Evolutionary conservation across 106 monocot species (phyloP).

Genomic region (Posidonia australis): DNA sequence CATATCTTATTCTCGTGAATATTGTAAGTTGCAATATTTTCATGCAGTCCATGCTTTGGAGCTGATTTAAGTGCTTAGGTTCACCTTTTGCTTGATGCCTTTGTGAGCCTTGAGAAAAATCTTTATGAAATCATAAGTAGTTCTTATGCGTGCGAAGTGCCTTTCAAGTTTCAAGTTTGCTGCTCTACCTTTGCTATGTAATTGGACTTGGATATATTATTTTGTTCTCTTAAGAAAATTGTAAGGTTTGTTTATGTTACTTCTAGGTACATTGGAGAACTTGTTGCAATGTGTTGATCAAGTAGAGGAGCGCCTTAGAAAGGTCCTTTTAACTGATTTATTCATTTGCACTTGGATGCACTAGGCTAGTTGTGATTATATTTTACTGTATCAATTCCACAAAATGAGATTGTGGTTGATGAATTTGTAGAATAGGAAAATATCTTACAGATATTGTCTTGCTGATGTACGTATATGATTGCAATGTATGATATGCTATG

Average conservation of each 20-base stretch:
- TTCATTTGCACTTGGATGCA: background rate
- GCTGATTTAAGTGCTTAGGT: too few relatives aligned
- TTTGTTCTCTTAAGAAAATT: background rate
- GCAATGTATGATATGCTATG: background rate
- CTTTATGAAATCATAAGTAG: too few relatives aligned
- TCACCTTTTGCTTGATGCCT: too few relatives aligned
- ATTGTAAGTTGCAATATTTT: too few relatives aligned
- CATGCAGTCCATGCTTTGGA: too few relatives aligned
- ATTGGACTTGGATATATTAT: too few relatives aligned
- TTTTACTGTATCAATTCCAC: background rate
- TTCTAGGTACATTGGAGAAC: constrained; percentile 79
- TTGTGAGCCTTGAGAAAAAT: too few relatives aligned
- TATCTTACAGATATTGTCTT: background rate
- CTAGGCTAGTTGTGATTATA: background rate
- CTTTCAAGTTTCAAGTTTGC: too few relatives aligned
- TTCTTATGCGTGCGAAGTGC: too few relatives aligned
- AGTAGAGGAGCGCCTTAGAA: constrained; percentile 57
- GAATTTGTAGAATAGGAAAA: background rate
- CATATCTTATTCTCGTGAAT: too few relatives aligned
- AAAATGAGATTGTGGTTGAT: background rate
- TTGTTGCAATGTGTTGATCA: constrained; percentile 64
- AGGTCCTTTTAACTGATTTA: background rate
- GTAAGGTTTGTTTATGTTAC: background rate
- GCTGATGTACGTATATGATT: background rate
- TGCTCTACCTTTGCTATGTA: background rate